phyloP scores from a whole-genome alignment of 805 yeast species.

The Metschnikowia baotianmanensis region DNA sequence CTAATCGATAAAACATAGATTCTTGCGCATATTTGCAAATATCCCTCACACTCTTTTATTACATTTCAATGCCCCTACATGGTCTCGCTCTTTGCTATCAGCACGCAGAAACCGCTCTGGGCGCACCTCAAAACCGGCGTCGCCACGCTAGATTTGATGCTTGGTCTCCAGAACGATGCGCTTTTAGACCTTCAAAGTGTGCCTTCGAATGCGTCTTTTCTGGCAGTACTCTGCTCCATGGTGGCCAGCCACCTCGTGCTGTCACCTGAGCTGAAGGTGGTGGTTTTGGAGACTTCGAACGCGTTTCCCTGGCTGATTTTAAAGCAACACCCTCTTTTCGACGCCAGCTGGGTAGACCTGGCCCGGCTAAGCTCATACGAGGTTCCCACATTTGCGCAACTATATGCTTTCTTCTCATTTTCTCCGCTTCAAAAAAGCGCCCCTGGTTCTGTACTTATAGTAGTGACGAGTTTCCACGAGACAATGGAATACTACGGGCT shows the following conservation, averaged over 20 bases:
- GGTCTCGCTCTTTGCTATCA: constrained; percentile 34
- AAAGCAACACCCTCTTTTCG: constrained; percentile 20
- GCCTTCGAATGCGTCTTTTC: constrained; percentile 28
- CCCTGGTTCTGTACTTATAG: constrained; percentile 19
- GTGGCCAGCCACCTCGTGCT: constrained; percentile 29
- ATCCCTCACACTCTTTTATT: too few species aligned
- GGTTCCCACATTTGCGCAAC: constrained; percentile 28
- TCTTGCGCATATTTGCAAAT: too few species aligned
- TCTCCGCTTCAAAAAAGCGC: constrained; percentile 8
- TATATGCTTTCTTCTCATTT: constrained; percentile 22
- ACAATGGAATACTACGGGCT: constrained; percentile 33
- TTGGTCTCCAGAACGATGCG: constrained; percentile 23
- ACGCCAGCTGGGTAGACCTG: constrained; percentile 21
- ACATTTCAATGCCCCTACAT: constrained; percentile 18
- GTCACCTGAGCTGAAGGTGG: constrained; percentile 17
- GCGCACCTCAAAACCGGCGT: constrained; percentile 28
- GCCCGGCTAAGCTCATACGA: constrained; percentile 16
- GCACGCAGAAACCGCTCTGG: constrained; percentile 26
- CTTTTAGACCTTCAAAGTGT: constrained; percentile 38
- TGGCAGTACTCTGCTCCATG: constrained; percentile 23
- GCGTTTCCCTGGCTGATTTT: constrained; percentile 31
- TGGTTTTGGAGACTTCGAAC: constrained; percentile 31
- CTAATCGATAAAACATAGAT: too few species aligned
- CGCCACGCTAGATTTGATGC: constrained; percentile 27
- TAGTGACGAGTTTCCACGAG: constrained; percentile 36